Base-by-base conservation (phyloP, 495 filamentous ascomycete genomes). In the Lasiosphaeris hirsuta region DNA sequence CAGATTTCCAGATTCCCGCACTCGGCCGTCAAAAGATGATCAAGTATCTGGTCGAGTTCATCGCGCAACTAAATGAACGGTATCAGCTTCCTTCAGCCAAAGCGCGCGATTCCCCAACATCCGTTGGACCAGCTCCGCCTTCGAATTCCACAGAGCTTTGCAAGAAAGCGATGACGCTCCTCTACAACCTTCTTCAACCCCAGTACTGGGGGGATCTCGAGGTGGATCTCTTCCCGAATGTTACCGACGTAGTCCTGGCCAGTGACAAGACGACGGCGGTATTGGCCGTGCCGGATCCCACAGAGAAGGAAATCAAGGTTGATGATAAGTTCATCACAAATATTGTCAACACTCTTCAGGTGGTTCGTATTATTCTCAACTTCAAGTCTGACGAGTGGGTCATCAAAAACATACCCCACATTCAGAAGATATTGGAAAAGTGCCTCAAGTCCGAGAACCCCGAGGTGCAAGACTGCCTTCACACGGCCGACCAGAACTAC, bases 21-120 rank as follows among this genome's bases (percentile, higher is more conserved):
- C 66, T 81, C 11, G 83, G 89, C 37, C 80, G 90, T 10, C 81
- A 81, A 8, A 84, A 90, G 64, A 84, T 97, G 73, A 82, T 96
- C 42, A 95, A 92, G 66, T 97, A 97, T 69, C 80, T 97, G 15
- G 90, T 96, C 18, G 87, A 92, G 38, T 96, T 96, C 70, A 96
- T 97, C 64, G 90, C 90, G 7, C 85, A 88, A 18, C 81, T 94
- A n/a, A 86, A 84, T 45, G 92, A 94, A 72, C 83, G 89, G 41
- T 96, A 87, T 72, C 85, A 81, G 46, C 83, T 89, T 34, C 84
- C 85, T 6, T 87, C 89, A 10, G 79, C 85, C 14, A 86, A 84
- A 39, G 71, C 82, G 15, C 86, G 86, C 61, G 83, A 86, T 19
- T 62, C 76, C 8, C 63, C 77, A 2, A 54, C 68, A 6, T 76